phyloP scores from a whole-genome alignment of 169 alveolate species.

The Cryptosporidium ryanae region DNA sequence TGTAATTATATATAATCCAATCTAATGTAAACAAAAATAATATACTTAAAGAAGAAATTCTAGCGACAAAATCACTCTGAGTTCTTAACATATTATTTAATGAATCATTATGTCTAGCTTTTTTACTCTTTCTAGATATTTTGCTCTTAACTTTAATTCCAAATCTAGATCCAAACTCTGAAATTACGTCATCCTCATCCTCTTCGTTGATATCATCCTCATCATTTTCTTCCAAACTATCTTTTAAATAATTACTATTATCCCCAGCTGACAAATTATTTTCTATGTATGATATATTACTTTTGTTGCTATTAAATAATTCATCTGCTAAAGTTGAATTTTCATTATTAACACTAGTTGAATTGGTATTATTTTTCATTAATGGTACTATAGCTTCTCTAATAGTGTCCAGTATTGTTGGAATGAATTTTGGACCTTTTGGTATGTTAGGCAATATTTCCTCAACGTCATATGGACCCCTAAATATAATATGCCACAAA shows the following conservation, averaged over 20 bases:
- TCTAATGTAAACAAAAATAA: conserved; percentile 31
- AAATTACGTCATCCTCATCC: not conserved
- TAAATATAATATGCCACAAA: conserved; percentile 38
- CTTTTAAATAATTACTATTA: not conserved
- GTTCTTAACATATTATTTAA: conserved; percentile 5
- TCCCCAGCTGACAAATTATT: not conserved
- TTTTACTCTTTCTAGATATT: conserved; percentile 11
- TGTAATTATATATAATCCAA: conserved; percentile 19
- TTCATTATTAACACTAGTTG: not conserved
- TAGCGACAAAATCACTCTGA: conserved; percentile 35
- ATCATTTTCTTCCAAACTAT: not conserved
- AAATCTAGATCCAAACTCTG: conserved; percentile 9
- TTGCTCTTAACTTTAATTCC: not conserved
- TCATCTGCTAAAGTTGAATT: not conserved
- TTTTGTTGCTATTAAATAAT: not conserved
- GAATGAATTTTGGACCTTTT: conserved; percentile 32
- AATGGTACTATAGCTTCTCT: conserved; percentile 50
- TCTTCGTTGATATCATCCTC: not conserved
- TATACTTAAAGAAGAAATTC: conserved; percentile 31
- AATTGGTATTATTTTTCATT: conserved; percentile 34
- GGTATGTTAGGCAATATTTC: conserved; percentile 56
- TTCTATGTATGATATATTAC: not conserved
- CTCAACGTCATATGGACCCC: conserved; percentile 56
- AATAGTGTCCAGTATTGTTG: conserved; percentile 57
- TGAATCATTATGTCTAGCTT: conserved; percentile 21